Evolutionary conservation across 345 rosid species (phyloP).

Genomic region (Acer yangbiense): DNA sequence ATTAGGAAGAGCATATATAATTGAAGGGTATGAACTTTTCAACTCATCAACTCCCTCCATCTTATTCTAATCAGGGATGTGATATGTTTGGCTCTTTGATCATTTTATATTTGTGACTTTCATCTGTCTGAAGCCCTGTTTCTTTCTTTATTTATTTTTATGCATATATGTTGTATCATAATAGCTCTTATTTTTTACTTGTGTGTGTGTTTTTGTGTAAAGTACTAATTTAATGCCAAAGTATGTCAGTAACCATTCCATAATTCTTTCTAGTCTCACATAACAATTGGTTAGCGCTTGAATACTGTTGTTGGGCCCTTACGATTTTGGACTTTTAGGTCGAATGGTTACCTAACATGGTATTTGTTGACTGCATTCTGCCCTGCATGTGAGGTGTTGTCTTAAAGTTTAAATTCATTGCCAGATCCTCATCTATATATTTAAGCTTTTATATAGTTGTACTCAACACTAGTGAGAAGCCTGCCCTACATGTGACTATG

Average conservation of each 20-base stretch:
- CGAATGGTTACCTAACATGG: not conserved
- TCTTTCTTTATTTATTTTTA: not conserved
- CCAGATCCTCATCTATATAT: not conserved
- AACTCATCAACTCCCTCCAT: slow-evolving; percentile 4
- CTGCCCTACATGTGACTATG: not conserved
- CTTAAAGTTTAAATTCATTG: not conserved
- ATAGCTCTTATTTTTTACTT: not conserved
- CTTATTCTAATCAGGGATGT: not conserved
- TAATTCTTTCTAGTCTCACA: not conserved
- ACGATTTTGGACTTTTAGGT: no score
- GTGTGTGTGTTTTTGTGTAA: not conserved
- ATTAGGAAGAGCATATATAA: not conserved
- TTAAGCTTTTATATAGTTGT: not conserved
- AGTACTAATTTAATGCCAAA: not conserved
- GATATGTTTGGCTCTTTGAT: not conserved
- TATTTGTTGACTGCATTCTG: not conserved
- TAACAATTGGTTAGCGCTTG: not conserved
- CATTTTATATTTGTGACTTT: not conserved
- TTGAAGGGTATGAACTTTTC: not conserved
- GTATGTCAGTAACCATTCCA: not conserved
- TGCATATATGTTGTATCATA: not conserved
- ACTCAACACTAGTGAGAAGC: not conserved
- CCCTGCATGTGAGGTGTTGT: not conserved
- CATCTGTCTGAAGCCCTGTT: not conserved
- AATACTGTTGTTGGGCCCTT: no score